Evolutionary conservation across 371 early-diverging fungal genomes (phyloP), one percentile per base, ranked within the genome.

Genomic region (Syncephalastrum contaminatum): DNA sequence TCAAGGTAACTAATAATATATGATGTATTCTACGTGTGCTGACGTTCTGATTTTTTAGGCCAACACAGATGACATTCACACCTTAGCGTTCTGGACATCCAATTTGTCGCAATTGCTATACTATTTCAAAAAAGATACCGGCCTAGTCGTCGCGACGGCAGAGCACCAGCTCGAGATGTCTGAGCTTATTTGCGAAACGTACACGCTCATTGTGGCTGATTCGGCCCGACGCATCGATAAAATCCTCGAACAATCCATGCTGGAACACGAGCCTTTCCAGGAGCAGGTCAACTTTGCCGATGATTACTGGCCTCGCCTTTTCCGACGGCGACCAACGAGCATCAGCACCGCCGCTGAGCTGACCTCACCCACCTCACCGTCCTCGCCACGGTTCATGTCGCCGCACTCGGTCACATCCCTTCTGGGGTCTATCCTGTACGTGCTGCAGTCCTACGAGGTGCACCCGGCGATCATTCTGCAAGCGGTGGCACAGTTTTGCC

Each of bases 51-150:
- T 27, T 47, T 13, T 47, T 3, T 54, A 76, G 75, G 21, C 51
- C 5, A 67, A 70, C 36, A 45, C 27, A 19, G 51, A 60, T 19
- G 69, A 77, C 53, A 66, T 70, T 7, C 78, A 74, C 42, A 70
- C 63, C 0, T 64, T 87, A 21, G 83, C 88, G 4, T 93, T 88
- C 63, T 95, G 95, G 95, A 81, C 91, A n/a, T 73, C 91, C 22
- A 95, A 95, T 69, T 62, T 83, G 39, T 82, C 86, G 13, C 88
- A 88, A 44, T 72, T 97, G 1, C 57, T 93, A 1, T 88, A 88
- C 58, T 95, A 88, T 64, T 67, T 97, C 22, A 89, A 92, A 68
- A 88, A 88, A 51, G 96, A 97, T 62, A 54, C 82, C 13, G 81
- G 82, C 8, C 80, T 95, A 3, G 82, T 87, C 5, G 64, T 72